Evolutionary conservation across 805 yeast species (phyloP), one percentile per base, ranked within the genome.

Genomic region (Komagataella phaffii): DNA sequence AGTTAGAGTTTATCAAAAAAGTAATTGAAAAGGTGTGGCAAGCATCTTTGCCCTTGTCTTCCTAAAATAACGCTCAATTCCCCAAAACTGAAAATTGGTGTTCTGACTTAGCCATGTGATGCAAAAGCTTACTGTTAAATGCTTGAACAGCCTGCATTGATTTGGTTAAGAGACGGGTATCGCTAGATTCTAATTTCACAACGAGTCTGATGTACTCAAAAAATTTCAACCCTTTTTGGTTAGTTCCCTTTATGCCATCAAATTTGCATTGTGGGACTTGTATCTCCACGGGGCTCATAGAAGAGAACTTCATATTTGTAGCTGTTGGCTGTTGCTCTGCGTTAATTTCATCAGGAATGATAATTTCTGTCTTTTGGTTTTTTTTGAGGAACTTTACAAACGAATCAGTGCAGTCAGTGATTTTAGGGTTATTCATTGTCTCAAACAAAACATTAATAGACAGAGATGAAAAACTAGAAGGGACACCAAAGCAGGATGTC

Each of bases 171-270:
- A 10, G 40, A 30, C 40, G 40, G 12, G 40, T 30, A 14, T 30
- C 40, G 12, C 14, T 59, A 62, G 8, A 79, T 58, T 30, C 40
- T 30, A 30, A 4, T 30, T 30, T 14, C 10, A 30, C n/a, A 10
- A 30, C 40, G 14, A 49, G 30, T 50, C 70, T 72, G 6, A 81
- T 57, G 8, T 64, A 51, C n/a, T 80, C 81, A 57, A 85, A 83
- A 8, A 75, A 57, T 54, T 70, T 68, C 3, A 67, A 52, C 0
- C 89, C 89, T 55, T 73, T 75, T 48, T 68, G 69, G n/a, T 60
- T 58, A 1, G 80, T 73, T 1, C 93, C 95, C 55, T 74, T 73
- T 53, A 72, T 72, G 0, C 95, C 95, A 63, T 86, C 95, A 57
- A 83, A 67, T 0, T 76, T 73, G 2, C 40, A 10, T 3, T 30